phyloP scores from a whole-genome alignment of 2,329 filamentous ascomycete species.

The Ramularia endophylla region DNA sequence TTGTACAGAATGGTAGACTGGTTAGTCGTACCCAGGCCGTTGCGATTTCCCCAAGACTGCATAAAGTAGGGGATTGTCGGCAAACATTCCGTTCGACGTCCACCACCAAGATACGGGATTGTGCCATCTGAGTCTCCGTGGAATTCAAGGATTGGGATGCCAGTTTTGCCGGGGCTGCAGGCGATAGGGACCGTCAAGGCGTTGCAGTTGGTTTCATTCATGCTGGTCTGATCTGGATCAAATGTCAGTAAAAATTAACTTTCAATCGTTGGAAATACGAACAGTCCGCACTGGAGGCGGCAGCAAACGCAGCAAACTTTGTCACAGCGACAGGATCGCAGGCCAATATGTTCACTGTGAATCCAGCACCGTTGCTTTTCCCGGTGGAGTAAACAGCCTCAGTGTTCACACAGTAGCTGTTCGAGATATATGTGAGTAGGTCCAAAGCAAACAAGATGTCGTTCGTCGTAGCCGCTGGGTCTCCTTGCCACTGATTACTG shows the following conservation, averaged over 20 bases:
- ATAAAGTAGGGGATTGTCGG: conserved; percentile 30
- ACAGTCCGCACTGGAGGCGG: conserved; percentile 42
- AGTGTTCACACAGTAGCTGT: conserved; percentile 40
- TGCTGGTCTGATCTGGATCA: conserved; percentile 7
- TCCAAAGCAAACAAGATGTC: conserved; percentile 42
- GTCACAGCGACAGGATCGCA: conserved; percentile 38
- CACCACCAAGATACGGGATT: conserved; percentile 38
- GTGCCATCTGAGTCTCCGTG: conserved; percentile 37
- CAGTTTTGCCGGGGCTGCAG: conserved; percentile 21
- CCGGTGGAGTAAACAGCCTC: conserved; percentile 40
- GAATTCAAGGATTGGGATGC: conserved; percentile 37
- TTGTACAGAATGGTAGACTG: conserved; percentile 20
- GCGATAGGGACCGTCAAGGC: conserved; percentile 15
- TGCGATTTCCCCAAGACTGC: conserved; percentile 31
- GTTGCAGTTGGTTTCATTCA: conserved; percentile 11
- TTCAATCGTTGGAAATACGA: background rate
- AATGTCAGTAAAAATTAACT: background rate
- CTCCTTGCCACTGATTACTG: conserved; percentile 36
- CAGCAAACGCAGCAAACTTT: conserved; percentile 45
- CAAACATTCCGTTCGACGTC: conserved; percentile 20
- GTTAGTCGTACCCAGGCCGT: conserved; percentile 25
- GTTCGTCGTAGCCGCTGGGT: conserved; percentile 33
- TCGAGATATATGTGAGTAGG: conserved; percentile 35
- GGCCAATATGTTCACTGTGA: conserved; percentile 41
- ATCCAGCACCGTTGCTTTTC: conserved; percentile 51